A percentile compares a stretch with the other conserved stretches of the same genome.
These are phyloP conservation scores for Cryptosporidium ubiquitum DNA, from an alignment of 169 alveolate species.

Conservation along the genomic window DNA sequence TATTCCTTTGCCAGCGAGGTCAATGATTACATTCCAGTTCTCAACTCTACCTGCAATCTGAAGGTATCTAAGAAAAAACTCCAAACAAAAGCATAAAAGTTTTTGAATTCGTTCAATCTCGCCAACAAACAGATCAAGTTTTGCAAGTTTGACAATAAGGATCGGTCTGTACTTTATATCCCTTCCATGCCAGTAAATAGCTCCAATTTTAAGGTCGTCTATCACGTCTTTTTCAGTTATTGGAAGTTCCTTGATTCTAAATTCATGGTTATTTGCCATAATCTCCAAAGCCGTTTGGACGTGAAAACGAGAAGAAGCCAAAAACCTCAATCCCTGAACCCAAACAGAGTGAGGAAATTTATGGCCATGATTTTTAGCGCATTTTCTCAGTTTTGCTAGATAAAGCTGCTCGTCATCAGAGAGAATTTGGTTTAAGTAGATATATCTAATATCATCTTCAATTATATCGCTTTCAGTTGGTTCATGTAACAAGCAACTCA, in stretches of 20 bases:
- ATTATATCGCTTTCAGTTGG: conserved; percentile 36
- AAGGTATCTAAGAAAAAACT: conserved; percentile 56
- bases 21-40: conserved; percentile 76
- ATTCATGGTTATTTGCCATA: conserved; percentile 43
- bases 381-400: conserved; percentile 42
- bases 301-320: conserved; percentile 58
- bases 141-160: conserved; percentile 55
- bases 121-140: conserved; percentile 50
- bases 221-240: conserved; percentile 41
- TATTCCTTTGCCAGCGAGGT: conserved; percentile 63
- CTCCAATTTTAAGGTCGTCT: conserved; percentile 69
- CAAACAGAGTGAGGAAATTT: conserved; percentile 61
- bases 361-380: conserved; percentile 30
- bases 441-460: conserved; percentile 66
- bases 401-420: conserved; percentile 46
- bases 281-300: conserved; percentile 48
- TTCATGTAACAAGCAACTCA: conserved; percentile 50
- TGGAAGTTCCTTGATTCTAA: conserved; percentile 62
- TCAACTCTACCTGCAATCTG: conserved; percentile 77
- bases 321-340: conserved; percentile 69
- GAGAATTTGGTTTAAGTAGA: conserved; percentile 52
- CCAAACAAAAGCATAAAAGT: conserved; percentile 74
- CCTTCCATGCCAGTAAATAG: conserved; percentile 76
- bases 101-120: conserved; percentile 50
- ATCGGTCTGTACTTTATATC: conserved; percentile 75